phyloP scores from a whole-genome alignment of 352 stramenopile species.

The Globisporangium nunn region DNA sequence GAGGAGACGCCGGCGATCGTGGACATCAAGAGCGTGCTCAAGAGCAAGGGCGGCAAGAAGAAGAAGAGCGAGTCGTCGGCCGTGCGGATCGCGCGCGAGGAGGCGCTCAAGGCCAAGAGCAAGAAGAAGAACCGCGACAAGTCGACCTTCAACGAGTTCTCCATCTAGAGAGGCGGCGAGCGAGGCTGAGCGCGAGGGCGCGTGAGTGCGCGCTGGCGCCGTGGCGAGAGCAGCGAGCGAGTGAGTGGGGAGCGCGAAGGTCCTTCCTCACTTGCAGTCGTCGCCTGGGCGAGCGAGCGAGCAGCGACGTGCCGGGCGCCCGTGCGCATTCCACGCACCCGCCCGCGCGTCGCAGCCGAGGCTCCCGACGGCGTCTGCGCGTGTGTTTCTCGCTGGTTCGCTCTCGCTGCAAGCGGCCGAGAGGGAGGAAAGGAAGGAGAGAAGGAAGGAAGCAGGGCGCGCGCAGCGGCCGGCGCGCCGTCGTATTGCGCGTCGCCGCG shows the following conservation, averaged over 20 bases:
- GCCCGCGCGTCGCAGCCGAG: no score
- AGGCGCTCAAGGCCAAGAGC: constrained; percentile 56
- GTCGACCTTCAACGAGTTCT: constrained; percentile 79
- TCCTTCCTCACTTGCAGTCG: no score
- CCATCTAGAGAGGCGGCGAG: constrained; percentile 25
- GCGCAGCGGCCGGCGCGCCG: no score
- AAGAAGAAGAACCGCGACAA: constrained; percentile 78
- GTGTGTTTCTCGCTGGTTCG: no score
- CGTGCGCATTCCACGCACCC: no score
- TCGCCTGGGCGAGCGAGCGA: no score
- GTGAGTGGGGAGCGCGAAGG: neutral
- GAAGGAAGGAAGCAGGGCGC: no score
- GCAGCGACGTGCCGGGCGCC: no score
- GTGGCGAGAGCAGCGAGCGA: neutral
- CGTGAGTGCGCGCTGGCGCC: neutral
- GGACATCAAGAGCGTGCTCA: constrained; percentile 72
- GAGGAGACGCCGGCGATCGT: constrained; percentile 28
- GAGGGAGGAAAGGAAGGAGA: no score
- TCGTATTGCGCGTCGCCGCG: no score
- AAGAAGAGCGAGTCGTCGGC: constrained; percentile 52
- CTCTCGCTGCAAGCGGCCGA: no score
- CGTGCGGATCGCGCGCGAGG: constrained; percentile 61
- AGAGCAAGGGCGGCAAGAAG: constrained; percentile 58
- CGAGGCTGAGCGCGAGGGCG: neutral
- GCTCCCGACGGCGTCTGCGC: no score